Conservation (phyloP, 129 eudicot species). For the Flaveria sonorensis region DNA sequence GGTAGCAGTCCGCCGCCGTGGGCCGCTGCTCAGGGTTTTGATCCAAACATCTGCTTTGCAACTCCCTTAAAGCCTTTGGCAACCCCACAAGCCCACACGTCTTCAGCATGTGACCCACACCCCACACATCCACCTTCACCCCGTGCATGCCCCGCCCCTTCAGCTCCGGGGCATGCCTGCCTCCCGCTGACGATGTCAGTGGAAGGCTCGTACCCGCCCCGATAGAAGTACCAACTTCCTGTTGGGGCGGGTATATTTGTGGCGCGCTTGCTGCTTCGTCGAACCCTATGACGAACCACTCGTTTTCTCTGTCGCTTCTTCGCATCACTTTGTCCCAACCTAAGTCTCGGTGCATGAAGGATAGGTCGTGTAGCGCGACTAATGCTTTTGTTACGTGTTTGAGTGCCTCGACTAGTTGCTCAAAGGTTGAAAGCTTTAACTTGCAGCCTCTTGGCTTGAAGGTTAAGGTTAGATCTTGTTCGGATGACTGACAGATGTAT, state of each 20-base stretch:
- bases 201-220: slow-evolving; percentile 16
- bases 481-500: slow-evolving; percentile 37
- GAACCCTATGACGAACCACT: slow-evolving; percentile 66
- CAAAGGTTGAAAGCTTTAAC: slow-evolving; percentile 49
- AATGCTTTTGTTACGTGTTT: slow-evolving; percentile 67
- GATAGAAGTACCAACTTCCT: neutral
- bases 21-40: slow-evolving; percentile 84
- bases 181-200: slow-evolving; percentile 7
- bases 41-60: slow-evolving; percentile 79
- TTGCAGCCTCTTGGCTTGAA: slow-evolving; percentile 71
- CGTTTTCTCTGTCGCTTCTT: slow-evolving; percentile 38
- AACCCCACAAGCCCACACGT: slow-evolving; percentile 60
- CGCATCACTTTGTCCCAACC: slow-evolving; percentile 81
- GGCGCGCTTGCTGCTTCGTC: slow-evolving; percentile 77
- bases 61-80: slow-evolving; percentile 60
- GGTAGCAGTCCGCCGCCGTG: slow-evolving; percentile 93
- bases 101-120: slow-evolving; percentile 66
- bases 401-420: slow-evolving; percentile 58
- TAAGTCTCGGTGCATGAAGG: slow-evolving; percentile 78
- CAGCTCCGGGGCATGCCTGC: slow-evolving; percentile 73
- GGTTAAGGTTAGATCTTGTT: slow-evolving; percentile 46
- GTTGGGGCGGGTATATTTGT: slow-evolving; percentile 55
- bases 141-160: slow-evolving; percentile 72
- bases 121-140: slow-evolving; percentile 86
- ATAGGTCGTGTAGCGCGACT: slow-evolving; percentile 74